Percentiles rank a stretch among this genome's conserved stretches.
These are phyloP conservation scores for Solanum ahanhuiri DNA, from an alignment of 257 asterid genomes.

Conservation along the genomic window DNA sequence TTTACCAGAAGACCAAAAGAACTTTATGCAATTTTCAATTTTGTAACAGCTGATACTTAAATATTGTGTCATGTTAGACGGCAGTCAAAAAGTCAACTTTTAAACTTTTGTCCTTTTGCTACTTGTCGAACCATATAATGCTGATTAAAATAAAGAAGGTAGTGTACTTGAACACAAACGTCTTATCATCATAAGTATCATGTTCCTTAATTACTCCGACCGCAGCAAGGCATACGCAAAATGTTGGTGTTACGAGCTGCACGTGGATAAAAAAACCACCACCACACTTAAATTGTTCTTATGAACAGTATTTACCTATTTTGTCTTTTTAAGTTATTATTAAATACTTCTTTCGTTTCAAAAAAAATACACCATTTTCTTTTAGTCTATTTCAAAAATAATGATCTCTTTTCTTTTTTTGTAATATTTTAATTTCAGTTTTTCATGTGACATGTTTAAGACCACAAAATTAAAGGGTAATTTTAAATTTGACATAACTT, in stretches of 20 bases:
- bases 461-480: no score
- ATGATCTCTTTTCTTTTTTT: no score
- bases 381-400: no score
- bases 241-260: no score
- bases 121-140: background rate
- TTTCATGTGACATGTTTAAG: no score
- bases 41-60: background rate
- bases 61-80: background rate
- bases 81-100: background rate
- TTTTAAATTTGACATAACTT: no score
- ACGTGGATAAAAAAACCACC: background rate
- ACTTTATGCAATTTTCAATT: background rate
- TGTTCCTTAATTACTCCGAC: no score
- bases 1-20: background rate
- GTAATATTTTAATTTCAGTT: no score
- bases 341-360: accelerated
- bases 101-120: background rate
- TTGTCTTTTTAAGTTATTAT: no score
- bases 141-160: no score
- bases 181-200: background rate
- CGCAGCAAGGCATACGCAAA: no score
- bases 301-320: background rate
- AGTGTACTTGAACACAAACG: background rate
- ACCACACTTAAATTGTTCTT: no score
- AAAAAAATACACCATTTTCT: accelerated